Evolutionary conservation across 805 yeast genomes (phyloP).

Genomic region (Candida suzukii): DNA sequence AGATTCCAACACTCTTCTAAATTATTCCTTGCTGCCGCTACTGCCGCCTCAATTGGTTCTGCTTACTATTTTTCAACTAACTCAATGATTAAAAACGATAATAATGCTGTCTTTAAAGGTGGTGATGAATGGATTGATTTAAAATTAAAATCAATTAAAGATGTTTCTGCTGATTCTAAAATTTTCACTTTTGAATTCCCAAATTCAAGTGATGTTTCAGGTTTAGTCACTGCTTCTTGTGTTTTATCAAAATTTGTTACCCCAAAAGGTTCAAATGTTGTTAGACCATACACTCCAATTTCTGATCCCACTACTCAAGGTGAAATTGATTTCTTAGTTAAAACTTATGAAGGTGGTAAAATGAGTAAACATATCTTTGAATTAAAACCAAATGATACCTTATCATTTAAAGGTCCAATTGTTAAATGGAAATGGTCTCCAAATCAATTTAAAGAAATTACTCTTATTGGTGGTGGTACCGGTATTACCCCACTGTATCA

Average conservation of each 20-base stretch:
- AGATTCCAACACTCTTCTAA: constrained; percentile 8
- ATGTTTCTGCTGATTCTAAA: constrained; percentile 58
- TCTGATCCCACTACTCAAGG: constrained; percentile 68
- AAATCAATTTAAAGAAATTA: constrained; percentile 73
- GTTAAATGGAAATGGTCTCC: constrained; percentile 87
- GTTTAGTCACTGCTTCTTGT: constrained; percentile 74
- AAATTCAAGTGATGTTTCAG: constrained; percentile 58
- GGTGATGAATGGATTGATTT: constrained; percentile 69
- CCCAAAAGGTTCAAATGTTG: constrained; percentile 76
- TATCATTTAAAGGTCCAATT: constrained; percentile 91
- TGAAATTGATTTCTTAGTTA: constrained; percentile 69
- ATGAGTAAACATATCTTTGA: constrained; percentile 67
- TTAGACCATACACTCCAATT: constrained; percentile 88
- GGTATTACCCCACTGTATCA: constrained; percentile 97
- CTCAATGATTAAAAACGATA: constrained; percentile 24
- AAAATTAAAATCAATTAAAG: constrained; percentile 39
- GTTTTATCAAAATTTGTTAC: constrained; percentile 76
- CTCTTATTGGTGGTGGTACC: constrained; percentile 90
- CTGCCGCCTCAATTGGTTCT: constrained; percentile 36
- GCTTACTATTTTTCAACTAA: constrained; percentile 27
- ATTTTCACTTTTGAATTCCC: constrained; percentile 67
- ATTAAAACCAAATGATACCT: constrained; percentile 71
- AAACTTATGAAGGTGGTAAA: constrained; percentile 87
- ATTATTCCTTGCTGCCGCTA: constrained; percentile 12
- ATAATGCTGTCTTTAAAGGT: constrained; percentile 47